Evolutionary conservation across 2,329 filamentous ascomycete species (phyloP), one percentile per base, ranked within the genome.

Genomic region (Fusarium longipes): DNA sequence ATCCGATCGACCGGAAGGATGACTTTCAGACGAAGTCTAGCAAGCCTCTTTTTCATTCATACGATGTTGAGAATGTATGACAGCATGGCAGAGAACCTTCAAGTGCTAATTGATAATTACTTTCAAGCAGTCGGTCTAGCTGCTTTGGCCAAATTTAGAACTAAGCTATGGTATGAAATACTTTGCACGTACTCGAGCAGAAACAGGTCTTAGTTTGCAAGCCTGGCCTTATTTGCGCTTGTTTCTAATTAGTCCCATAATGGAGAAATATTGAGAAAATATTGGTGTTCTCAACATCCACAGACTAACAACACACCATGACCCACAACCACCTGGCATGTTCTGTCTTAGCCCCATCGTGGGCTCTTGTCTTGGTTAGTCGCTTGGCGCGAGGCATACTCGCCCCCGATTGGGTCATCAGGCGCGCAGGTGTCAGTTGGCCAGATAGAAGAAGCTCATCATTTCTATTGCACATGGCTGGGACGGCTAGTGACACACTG

Each of bases 401-500:
- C 57, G 48, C 49, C 52, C 70, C 67, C 61, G 27, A 74, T 74
- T 73, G 72, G 71, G 48, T 57, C 61, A 69, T 49, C 66, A 73
- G 70, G 49, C 68, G 71, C 71, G 71, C 57, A 65, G 64, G 56
- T 62, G 48, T 66, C 61, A 59, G 45, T 61, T 72, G 63, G 60
- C 51, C 58, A 65, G 65, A 61, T 44, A 40, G 49, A 62, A 65
- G 39, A 56, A 59, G 67, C 49, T 67, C 57, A 48, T 69, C 38
- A 69, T 54, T 67, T 73, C 70, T 73, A 73, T 71, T 73, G 71
- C 71, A 70, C 68, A 73, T 69, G 66, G 62, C 63, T 62, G 57
- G 53, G 63, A 73, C 53, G 56, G 52, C 67, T 74, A 73, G 60
- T 71, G 63, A 70, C 53, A 71, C 66, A 68, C 40, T 50, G 33